Evolutionary conservation across 1,284 basidiomycete genomes (phyloP).

Genomic region (Microbotryum scabiosae): DNA sequence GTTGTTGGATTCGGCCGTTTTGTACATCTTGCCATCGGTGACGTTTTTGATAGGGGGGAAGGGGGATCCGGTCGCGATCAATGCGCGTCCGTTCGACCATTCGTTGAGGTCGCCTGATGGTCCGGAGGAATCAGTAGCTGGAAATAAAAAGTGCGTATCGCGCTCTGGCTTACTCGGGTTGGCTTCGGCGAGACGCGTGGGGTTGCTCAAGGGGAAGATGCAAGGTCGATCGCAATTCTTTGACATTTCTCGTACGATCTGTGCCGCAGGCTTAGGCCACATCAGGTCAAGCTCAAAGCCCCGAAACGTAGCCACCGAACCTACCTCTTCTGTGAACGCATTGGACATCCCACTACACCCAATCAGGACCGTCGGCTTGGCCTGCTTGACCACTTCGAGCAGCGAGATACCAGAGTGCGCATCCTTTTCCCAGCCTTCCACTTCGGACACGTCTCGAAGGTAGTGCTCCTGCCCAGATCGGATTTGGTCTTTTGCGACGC

Average conservation of each 20-base stretch:
- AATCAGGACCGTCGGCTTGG: conserved; percentile 64
- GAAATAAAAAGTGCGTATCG: no score
- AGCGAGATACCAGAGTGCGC: conserved; percentile 48
- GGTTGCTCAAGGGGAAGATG: conserved; percentile 69
- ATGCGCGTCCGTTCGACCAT: conserved; percentile 66
- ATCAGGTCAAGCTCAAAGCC: neutral
- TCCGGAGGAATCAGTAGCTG: no score
- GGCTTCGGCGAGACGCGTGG: conserved; percentile 65
- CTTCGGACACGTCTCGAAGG: conserved; percentile 42
- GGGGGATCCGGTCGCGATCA: conserved; percentile 72
- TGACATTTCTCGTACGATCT: conserved; percentile 55
- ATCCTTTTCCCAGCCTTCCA: conserved; percentile 43
- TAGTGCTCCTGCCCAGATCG: conserved; percentile 45
- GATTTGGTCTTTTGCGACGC: conserved; percentile 46
- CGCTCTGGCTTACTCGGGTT: conserved; percentile 52
- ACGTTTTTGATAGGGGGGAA: conserved; percentile 49
- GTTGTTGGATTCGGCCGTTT: conserved; percentile 65
- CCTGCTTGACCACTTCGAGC: conserved; percentile 58
- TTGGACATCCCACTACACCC: conserved; percentile 70
- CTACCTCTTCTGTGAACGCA: conserved; percentile 69
- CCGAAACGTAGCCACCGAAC: neutral
- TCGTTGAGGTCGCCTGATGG: conserved; percentile 59
- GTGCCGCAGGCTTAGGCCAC: conserved; percentile 6
- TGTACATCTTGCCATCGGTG: conserved; percentile 39
- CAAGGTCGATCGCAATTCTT: conserved; percentile 61